A percentile compares a stretch with the other conserved stretches of the same genome.
These are phyloP conservation scores for Botrytis paeoniae DNA, from an alignment of 2,329 filamentous ascomycete species.

Conservation along the genomic window DNA sequence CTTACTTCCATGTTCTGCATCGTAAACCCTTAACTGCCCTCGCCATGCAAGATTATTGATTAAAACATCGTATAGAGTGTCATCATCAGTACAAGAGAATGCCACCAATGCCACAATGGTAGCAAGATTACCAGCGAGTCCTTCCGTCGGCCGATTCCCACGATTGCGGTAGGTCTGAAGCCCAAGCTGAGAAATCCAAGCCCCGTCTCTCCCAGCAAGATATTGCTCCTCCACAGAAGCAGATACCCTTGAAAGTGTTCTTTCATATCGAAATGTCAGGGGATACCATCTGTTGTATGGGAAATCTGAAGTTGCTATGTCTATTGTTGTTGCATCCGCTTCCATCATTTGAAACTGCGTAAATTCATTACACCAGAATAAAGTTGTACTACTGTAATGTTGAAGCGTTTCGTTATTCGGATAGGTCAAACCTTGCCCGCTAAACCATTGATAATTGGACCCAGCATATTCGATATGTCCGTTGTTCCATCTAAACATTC, in stretches of 20 bases:
- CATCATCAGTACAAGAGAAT: constrained; percentile 26
- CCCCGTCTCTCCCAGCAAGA: constrained; percentile 20
- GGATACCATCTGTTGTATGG: constrained; percentile 27
- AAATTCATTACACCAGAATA: constrained; percentile 30
- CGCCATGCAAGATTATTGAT: constrained; percentile 25
- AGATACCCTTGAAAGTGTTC: constrained; percentile 20
- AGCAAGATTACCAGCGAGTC: constrained; percentile 29
- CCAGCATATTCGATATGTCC: constrained; percentile 22
- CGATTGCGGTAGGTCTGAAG: constrained; percentile 20
- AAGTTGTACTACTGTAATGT: constrained; percentile 25
- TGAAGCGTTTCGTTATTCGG: background rate
- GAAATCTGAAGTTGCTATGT: constrained; percentile 16
- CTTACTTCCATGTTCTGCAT: constrained; percentile 26
- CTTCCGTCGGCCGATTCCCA: background rate
- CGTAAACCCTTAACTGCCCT: constrained; percentile 24
- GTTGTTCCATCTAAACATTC: constrained; percentile 31
- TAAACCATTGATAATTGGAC: constrained; percentile 21
- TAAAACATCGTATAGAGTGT: constrained; percentile 21
- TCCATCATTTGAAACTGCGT: constrained; percentile 24
- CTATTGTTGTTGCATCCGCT: constrained; percentile 22
- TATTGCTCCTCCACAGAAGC: constrained; percentile 15
- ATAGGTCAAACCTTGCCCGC: background rate
- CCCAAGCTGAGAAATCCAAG: constrained; percentile 26
- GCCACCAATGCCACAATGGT: constrained; percentile 31
- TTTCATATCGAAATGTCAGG: constrained; percentile 24